These are phyloP conservation scores for Flammula alnicola DNA, from an alignment of 1,284 basidiomycete species.

Conservation along the genomic window DNA sequence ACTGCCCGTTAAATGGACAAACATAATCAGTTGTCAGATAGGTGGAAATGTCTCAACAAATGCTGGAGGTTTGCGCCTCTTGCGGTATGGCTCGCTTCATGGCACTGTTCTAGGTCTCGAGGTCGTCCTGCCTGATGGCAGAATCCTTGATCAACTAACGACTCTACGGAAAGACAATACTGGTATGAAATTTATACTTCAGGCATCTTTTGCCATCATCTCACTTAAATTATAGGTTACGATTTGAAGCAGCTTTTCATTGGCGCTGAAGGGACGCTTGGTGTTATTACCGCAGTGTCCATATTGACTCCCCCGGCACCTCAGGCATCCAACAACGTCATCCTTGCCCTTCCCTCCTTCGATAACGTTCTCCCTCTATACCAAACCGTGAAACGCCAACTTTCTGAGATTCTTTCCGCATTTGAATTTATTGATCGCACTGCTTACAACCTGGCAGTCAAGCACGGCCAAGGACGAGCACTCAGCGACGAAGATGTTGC, in stretches of 20 bases:
- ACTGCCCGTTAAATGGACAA: constrained; percentile 10
- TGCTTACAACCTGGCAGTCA: constrained; percentile 85
- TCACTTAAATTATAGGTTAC: constrained; percentile 65
- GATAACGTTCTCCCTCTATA: constrained; percentile 76
- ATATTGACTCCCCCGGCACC: constrained; percentile 95
- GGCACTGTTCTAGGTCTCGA: constrained; percentile 97
- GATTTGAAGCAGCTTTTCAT: constrained; percentile 99
- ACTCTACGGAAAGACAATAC: constrained; percentile 98
- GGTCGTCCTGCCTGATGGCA: constrained; percentile 96
- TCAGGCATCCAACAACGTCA: constrained; percentile 79
- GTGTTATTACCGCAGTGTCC: constrained; percentile 94
- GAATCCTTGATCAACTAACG: constrained; percentile 85
- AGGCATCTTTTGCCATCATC: constrained; percentile 8
- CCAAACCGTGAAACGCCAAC: constrained; percentile 69
- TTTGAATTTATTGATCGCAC: constrained; percentile 97
- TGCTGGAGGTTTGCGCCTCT: constrained; percentile 91
- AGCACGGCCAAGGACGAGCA: constrained; percentile 73
- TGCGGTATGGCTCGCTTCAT: constrained; percentile 96
- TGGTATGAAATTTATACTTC: constrained; percentile 50
- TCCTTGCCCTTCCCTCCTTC: constrained; percentile 76
- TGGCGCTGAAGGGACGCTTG: constrained; percentile 95
- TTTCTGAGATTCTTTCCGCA: constrained; percentile 96
- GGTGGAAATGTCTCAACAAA: constrained; percentile 98
- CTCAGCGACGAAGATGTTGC: constrained; percentile 70
- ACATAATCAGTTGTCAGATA: constrained; percentile 82